phyloP scores from a whole-genome alignment of 805 yeast genomes.

The Hyphopichia homilentoma region DNA sequence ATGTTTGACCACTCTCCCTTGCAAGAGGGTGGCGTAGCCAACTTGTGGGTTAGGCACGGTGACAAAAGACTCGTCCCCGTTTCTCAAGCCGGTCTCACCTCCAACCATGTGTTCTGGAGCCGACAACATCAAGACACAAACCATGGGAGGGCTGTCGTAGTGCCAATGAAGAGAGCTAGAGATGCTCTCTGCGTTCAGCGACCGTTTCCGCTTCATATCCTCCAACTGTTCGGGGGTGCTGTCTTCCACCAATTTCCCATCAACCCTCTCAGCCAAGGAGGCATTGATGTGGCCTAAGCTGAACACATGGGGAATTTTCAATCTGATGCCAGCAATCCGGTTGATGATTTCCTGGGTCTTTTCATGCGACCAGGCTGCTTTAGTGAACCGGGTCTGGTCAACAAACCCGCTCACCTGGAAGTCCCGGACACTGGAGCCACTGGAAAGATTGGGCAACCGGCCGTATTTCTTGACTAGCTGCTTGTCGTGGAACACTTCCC shows the following conservation, averaged over 20 bases:
- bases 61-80: conserved; percentile 8
- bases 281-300: conserved; percentile 26
- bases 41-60: conserved; percentile 35
- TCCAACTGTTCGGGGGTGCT: conserved; percentile 1
- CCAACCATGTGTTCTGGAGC: conserved; percentile 7
- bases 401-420: conserved; percentile 23
- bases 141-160: conserved; percentile 7
- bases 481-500: conserved; percentile 21
- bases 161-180: conserved; percentile 5
- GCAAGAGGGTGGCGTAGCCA: conserved; percentile 50
- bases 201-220: background rate
- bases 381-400: conserved; percentile 17
- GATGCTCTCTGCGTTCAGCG: background rate
- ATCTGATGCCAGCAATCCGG: conserved; percentile 22
- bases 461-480: conserved; percentile 17
- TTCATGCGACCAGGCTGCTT: conserved; percentile 28
- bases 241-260: too few relatives aligned
- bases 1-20: conserved; percentile 44
- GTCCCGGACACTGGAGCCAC: conserved; percentile 25
- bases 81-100: conserved; percentile 12
- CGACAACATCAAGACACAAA: conserved; percentile 7
- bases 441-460: conserved; percentile 19
- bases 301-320: conserved; percentile 17
- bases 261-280: conserved; percentile 14
- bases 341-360: conserved; percentile 21